Evolutionary conservation across 768 basidiomycete species (phyloP), one percentile per base, ranked within the genome.

Genomic region (Sutorius australiensis): DNA sequence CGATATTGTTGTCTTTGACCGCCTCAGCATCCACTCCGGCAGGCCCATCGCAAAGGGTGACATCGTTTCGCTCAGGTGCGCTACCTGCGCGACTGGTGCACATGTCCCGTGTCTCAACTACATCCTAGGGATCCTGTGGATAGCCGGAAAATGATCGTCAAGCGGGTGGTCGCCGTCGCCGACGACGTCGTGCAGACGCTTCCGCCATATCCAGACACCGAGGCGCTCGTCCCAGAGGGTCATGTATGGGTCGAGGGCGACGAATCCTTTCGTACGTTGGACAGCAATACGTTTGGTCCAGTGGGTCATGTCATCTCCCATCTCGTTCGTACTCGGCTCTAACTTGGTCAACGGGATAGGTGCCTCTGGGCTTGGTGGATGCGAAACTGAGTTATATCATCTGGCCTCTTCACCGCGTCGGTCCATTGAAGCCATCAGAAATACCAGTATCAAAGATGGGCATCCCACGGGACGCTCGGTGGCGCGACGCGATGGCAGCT

Each of bases 271-370:
- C 75, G 80, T 51, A 86, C 81, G 9, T 75, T 83, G 48, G 88
- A 89, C 61, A 89, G 86, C 71, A 89, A 88, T 64, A 66, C 72
- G 1, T 87, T 86, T 65, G 87, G 88, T 7, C 83, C 87, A 9
- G 86, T 87, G 63, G 54, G 77, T 68, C 13, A 40, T 36, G 2
- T 41, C 12, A 13, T 47, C 7, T 53, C 0, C 21, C 11, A 11
- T 56, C 12, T 34, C 48, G 45, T 46, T 34, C 47, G 5, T 1
- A 13, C 14, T 3, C 11, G 36, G 37, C 13, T 5, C 32, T 36
- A 39, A 14, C 30, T 40, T n/a, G n/a, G 42, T 19, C 17, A n/a
- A 21, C 10, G 11, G 31, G 21, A 34, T 30, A 56, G 61, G 60
- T 84, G 5, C 77, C 82, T 1, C 62, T 74, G 28, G 77, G 72